Percentiles rank a stretch among this genome's conserved stretches.
Conservation (phyloP, 176 grass and related monocot genomes). For the Eleusine indica region DNA sequence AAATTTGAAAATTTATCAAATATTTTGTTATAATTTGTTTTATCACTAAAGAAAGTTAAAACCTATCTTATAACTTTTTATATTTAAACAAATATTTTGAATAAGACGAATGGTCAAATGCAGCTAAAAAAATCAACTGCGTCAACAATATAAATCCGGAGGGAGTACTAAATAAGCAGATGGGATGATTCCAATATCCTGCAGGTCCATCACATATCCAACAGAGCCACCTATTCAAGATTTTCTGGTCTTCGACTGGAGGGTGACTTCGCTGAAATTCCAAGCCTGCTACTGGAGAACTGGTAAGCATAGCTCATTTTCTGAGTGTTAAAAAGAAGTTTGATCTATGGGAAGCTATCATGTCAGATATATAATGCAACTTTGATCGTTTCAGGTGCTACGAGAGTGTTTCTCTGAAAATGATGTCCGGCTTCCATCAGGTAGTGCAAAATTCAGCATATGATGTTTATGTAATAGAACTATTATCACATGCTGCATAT, state of each 20-base stretch:
- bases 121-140: too few species aligned
- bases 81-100: too few species aligned
- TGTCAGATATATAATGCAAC: slow-evolving; percentile 29
- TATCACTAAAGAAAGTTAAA: too few species aligned
- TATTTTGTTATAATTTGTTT: too few species aligned
- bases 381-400: slow-evolving; percentile 72
- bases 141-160: too few species aligned
- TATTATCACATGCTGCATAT: slow-evolving; percentile 6
- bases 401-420: slow-evolving; percentile 86
- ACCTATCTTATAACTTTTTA: too few species aligned
- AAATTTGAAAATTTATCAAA: too few species aligned
- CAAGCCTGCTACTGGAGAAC: slow-evolving; percentile 87
- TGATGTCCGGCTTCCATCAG: slow-evolving; percentile 97
- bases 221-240: slow-evolving; percentile 72
- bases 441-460: slow-evolving; percentile 53
- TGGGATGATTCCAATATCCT: slow-evolving; percentile 30
- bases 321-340: not conserved
- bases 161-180: slow-evolving; percentile 9
- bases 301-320: slow-evolving; percentile 58
- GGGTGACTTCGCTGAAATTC: slow-evolving; percentile 88
- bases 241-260: slow-evolving; percentile 78
- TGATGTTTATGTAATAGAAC: slow-evolving; percentile 38
- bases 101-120: too few species aligned
- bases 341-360: slow-evolving; percentile 5
- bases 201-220: slow-evolving; percentile 95